These are phyloP conservation scores for barrel medic (Medicago truncatula) DNA, from an alignment of 306 rosid species.

Conservation along the genomic window MtrunA17r5.0-ANR NC_053045.1:44102501-44103000, in stretches of 20 bases:
- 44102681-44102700: slow-evolving; percentile 46
- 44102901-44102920: neutral
- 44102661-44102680: slow-evolving; percentile 46
- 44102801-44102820: slow-evolving; percentile 35
- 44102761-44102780: slow-evolving; percentile 25
- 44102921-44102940: no score
- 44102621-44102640: slow-evolving; percentile 52
- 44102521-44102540: slow-evolving; percentile 34
- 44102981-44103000: no score
- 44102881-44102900: slow-evolving; percentile 36
- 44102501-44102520: slow-evolving; percentile 40
- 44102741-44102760: slow-evolving; percentile 3
- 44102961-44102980: no score
- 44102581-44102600: slow-evolving; percentile 69
- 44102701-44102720: slow-evolving; percentile 56
- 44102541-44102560: slow-evolving; percentile 39
- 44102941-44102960: no score
- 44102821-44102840: slow-evolving; percentile 43
- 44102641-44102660: slow-evolving; percentile 74
- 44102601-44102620: slow-evolving; percentile 55
- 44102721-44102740: neutral
- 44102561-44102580: slow-evolving; percentile 37
- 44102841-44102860: slow-evolving; percentile 39
- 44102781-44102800: slow-evolving; percentile 20
- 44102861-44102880: slow-evolving; percentile 14